A percentile compares a stretch with the other conserved stretches of the same genome.
Conservation (phyloP, 768 basidiomycete genomes). For the Trametes gibbosa region DNA sequence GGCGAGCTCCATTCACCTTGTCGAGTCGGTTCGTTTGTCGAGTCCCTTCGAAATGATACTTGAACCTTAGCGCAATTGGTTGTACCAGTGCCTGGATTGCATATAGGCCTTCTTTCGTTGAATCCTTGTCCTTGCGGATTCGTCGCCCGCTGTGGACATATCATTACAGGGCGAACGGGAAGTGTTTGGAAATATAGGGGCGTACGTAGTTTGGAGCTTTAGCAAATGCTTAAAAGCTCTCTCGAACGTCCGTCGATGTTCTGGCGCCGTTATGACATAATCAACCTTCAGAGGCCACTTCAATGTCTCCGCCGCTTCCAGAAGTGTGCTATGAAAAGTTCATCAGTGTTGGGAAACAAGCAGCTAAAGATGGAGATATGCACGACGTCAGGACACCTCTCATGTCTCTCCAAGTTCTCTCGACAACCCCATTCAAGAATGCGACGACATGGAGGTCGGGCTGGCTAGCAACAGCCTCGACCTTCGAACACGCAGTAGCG, state of each 20-base stretch:
- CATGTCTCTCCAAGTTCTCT: constrained; percentile 76
- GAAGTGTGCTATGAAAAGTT: constrained; percentile 49
- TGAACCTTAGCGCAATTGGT: constrained; percentile 84
- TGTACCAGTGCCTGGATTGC: constrained; percentile 81
- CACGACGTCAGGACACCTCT: constrained; percentile 64
- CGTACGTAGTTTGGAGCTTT: constrained; percentile 76
- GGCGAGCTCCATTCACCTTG: constrained; percentile 52
- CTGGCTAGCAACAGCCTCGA: constrained; percentile 45
- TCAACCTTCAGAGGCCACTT: constrained; percentile 84
- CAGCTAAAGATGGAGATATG: constrained; percentile 31
- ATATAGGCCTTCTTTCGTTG: constrained; percentile 63
- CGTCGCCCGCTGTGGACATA: constrained; percentile 46
- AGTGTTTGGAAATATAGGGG: not conserved
- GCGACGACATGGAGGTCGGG: constrained; percentile 56
- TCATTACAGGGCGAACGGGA: not conserved
- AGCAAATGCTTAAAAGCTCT: constrained; percentile 74
- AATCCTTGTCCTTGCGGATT: constrained; percentile 32
- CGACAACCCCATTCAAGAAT: constrained; percentile 61
- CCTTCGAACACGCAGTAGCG: constrained; percentile 39
- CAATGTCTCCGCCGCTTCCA: constrained; percentile 64
- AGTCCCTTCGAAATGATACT: constrained; percentile 89
- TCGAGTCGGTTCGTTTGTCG: constrained; percentile 88
- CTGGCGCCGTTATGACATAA: constrained; percentile 48
- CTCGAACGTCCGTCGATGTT: constrained; percentile 68
- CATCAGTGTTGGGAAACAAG: too few species aligned